Evolutionary conservation across 164 flowering plant species (phyloP), one percentile per base, ranked within the genome.

Genomic region (Magnolia sinica): DNA sequence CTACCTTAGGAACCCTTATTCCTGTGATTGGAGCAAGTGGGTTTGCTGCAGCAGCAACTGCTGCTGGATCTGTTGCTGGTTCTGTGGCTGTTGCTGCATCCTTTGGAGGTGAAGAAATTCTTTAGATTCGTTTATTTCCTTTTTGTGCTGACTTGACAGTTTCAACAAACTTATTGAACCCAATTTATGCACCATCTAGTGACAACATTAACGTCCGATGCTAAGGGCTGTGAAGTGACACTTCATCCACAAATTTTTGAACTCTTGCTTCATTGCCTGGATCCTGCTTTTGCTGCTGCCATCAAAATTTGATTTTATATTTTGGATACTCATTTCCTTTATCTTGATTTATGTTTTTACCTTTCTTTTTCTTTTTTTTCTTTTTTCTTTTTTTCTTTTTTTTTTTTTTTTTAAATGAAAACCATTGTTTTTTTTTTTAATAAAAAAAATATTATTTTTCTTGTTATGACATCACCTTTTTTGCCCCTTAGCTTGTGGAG

Each of bases 71-170:
- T 76, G 97, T 93, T 79, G 99, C 96, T 77, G 99, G 99, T 71
- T 96, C 98, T 83, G 98, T 94, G 88, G 99, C 98, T 71, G 96
- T 96, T 82, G 98, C 98, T 78, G 99, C 99, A 77, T 96, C 99
- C 58, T 96, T 96, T 90, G 99, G 99, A 85, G 99, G 99, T 94
- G 73, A 81, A 29, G 64, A 7, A 68, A 65, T 29, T 50, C 72
- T 69, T 71, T 64, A 61, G 22, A 27, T 65, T 70, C 22, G 8
- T 8, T 50, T 64, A 52, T 45, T 49, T 72, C 69, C 27, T 55
- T 23, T 71, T 65, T 67, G 18, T 55, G 13, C 18, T 55, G 61
- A 8, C 71, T 24, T 11, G 71, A 68, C 13, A 68, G 19, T 68
- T 29, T 31, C 16, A 16, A 14, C 20, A 0, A 24, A 22, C 45